A percentile compares a stretch with the other conserved stretches of the same genome.
phyloP scores from a whole-genome alignment of 2,329 filamentous ascomycete species.

The Monilinia fructicola region DNA sequence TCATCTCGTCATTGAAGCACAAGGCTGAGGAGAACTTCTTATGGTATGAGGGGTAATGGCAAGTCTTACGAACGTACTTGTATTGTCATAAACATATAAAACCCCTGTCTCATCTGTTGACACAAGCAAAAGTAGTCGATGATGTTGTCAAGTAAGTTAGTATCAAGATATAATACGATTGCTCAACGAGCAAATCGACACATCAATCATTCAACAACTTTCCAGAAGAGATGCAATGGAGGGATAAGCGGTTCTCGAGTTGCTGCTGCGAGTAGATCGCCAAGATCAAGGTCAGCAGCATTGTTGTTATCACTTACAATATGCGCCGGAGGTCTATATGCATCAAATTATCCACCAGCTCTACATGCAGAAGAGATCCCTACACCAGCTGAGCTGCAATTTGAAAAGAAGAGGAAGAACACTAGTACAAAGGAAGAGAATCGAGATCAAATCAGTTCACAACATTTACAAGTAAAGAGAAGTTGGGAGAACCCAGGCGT shows the following conservation, averaged over 20 bases:
- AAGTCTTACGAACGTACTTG: background rate
- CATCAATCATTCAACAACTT: conserved; percentile 18
- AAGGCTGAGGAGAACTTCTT: conserved; percentile 22
- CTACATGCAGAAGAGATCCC: conserved; percentile 38
- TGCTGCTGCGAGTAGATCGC: conserved; percentile 26
- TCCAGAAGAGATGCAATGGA: conserved; percentile 33
- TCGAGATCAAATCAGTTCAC: conserved; percentile 74
- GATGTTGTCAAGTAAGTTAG: conserved; percentile 33
- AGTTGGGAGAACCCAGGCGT: conserved; percentile 83
- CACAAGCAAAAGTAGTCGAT: background rate
- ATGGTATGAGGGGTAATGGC: conserved; percentile 17
- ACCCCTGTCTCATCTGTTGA: background rate
- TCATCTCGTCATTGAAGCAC: conserved; percentile 22
- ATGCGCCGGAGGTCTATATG: conserved; percentile 34
- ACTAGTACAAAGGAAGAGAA: conserved; percentile 67
- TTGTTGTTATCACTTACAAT: conserved; percentile 32
- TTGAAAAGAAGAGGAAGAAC: conserved; percentile 64
- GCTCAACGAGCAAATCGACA: conserved; percentile 27
- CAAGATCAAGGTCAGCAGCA: conserved; percentile 24
- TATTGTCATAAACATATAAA: conserved; percentile 12
- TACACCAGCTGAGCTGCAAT: conserved; percentile 55
- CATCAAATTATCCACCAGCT: conserved; percentile 32
- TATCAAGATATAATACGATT: conserved; percentile 25
- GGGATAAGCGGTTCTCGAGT: conserved; percentile 26
- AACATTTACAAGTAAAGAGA: conserved; percentile 83